A percentile compares a stretch with the other conserved stretches of the same genome.
Conservation (phyloP, 2,329 filamentous ascomycete genomes). For the Talaromyces albobiverticillius region DNA sequence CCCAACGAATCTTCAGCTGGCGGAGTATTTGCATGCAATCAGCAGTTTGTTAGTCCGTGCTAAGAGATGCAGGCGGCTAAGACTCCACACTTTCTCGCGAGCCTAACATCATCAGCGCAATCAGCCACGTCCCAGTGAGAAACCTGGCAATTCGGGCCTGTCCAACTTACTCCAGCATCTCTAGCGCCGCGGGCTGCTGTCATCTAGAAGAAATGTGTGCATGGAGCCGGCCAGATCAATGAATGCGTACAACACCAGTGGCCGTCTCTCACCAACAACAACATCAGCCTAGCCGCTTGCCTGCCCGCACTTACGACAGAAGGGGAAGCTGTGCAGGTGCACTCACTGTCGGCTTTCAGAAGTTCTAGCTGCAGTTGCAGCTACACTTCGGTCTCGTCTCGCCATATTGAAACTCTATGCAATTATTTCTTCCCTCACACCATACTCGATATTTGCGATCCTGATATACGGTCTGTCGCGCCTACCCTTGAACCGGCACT, state of each 20-base stretch:
- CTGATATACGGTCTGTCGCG: background rate
- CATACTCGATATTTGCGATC: background rate
- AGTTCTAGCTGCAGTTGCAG: background rate
- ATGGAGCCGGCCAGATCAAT: background rate
- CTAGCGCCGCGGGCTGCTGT: background rate
- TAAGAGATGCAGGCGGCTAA: conserved; percentile 7
- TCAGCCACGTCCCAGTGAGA: background rate
- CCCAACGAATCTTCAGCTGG: conserved; percentile 1
- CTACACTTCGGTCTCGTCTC: background rate
- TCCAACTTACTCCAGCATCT: no score
- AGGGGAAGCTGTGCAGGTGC: background rate
- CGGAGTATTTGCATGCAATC: background rate
- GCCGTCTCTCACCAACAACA: background rate
- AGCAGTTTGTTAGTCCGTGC: background rate
- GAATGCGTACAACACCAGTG: background rate
- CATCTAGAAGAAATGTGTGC: background rate
- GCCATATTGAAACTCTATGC: background rate
- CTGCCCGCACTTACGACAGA: background rate
- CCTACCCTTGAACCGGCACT: conserved; percentile 4
- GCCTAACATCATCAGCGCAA: conserved; percentile 2
- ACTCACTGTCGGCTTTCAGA: background rate
- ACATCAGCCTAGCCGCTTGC: background rate
- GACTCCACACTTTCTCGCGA: conserved; percentile 7
- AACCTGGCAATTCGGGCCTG: background rate
- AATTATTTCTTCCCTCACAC: background rate